Evolutionary conservation across 345 rosid species (phyloP).

Genomic region (Heritiera fomes): DNA sequence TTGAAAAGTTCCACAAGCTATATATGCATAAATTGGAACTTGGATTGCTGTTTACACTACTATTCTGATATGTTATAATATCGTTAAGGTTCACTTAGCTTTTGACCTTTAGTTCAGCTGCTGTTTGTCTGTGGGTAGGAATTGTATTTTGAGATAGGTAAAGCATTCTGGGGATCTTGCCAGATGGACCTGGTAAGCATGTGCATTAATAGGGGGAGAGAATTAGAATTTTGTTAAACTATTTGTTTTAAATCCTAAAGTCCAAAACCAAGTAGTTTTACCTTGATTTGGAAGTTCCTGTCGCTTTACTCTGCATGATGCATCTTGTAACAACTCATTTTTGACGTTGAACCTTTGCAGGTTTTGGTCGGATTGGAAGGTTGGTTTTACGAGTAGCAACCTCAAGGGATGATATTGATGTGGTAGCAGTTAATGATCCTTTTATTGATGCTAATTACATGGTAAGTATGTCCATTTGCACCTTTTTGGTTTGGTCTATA

Average conservation of each 20-base stretch:
- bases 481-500: background rate
- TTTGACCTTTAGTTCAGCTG: background rate
- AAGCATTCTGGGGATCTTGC: background rate
- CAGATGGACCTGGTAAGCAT: background rate
- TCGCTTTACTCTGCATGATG: background rate
- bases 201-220: background rate
- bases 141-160: background rate
- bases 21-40: background rate
- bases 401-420: conserved; percentile 82
- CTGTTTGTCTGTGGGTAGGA: background rate
- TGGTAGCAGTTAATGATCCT: conserved; percentile 95
- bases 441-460: conserved; percentile 90
- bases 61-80: background rate
- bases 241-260: background rate
- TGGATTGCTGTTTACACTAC: background rate
- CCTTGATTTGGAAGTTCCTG: background rate
- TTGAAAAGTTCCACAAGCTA: background rate
- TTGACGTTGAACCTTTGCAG: conserved; percentile 36
- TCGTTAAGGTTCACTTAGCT: background rate
- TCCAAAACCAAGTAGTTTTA: background rate
- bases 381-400: conserved; percentile 87
- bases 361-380: conserved; percentile 98
- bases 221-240: background rate
- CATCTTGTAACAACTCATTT: background rate
- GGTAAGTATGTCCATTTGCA: conserved; percentile 45